Percentiles rank a stretch among this genome's conserved stretches.
Evolutionary conservation across 176 grass and related monocot species (phyloP).

Genomic region (Aechmea fasciata): DNA sequence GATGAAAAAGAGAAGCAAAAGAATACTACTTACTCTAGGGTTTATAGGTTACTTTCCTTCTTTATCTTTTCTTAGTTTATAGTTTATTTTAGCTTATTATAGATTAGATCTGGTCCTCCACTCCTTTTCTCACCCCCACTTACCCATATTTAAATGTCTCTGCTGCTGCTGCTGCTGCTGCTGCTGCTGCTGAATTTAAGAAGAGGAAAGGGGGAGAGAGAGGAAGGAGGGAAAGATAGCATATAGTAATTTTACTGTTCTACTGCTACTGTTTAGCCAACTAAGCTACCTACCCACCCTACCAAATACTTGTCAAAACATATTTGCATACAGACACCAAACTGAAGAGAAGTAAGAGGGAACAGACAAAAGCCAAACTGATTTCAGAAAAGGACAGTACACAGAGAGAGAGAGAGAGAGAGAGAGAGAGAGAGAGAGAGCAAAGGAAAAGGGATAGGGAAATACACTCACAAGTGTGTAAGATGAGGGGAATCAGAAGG

Average conservation of each 20-base stretch:
- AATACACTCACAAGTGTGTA: conserved; percentile 33
- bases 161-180: too few species aligned
- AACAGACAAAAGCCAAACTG: conserved; percentile 31
- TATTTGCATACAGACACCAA: conserved; percentile 59
- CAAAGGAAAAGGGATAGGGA: conserved; percentile 12
- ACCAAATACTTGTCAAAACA: conserved; percentile 32
- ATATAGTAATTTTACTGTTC: conserved; percentile 7
- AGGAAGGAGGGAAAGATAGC: conserved; percentile 12
- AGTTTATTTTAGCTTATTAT: conserved; percentile 23
- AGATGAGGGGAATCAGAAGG: conserved; percentile 34
- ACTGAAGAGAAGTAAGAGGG: conserved; percentile 23
- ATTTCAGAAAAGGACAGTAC: conserved; percentile 16
- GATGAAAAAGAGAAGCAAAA: conserved; percentile 23
- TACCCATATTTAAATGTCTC: conserved; percentile 5
- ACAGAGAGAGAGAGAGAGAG: too few species aligned
- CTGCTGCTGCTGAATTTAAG: conserved; percentile 6
- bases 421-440: conserved; percentile 24
- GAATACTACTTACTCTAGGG: conserved; percentile 26
- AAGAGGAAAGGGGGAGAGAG: conserved; percentile 8
- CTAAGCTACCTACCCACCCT: conserved; percentile 11
- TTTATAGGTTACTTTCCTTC: conserved; percentile 33
- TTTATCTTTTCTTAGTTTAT: conserved; percentile 3
- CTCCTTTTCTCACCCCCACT: conserved; percentile 11
- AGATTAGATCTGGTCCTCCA: conserved; percentile 21
- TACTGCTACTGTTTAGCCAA: conserved; percentile 12